Evolutionary conservation across 1,139 yeast genomes (phyloP).

Genomic region (Kodamaea sp.): DNA sequence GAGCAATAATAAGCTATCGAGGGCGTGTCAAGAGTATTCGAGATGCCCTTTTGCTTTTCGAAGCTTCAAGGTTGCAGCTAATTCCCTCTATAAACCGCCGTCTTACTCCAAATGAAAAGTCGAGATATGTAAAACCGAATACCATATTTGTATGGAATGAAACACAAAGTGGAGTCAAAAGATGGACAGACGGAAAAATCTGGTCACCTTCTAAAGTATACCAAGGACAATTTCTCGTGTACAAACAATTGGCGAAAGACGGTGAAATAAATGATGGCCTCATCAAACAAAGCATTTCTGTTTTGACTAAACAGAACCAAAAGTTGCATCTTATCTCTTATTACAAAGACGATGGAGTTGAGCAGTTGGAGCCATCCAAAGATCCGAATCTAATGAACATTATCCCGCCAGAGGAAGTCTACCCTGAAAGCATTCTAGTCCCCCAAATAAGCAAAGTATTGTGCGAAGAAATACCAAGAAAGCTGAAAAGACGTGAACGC

Average conservation of each 20-base stretch:
- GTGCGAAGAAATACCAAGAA: too few species aligned
- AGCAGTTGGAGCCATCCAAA: slow-evolving; percentile 14
- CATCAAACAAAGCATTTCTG: slow-evolving; percentile 58
- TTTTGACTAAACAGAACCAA: slow-evolving; percentile 49
- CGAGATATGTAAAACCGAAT: slow-evolving; percentile 52
- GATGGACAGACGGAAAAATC: slow-evolving; percentile 76
- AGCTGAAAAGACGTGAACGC: too few species aligned
- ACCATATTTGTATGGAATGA: slow-evolving; percentile 73
- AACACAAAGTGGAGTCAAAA: slow-evolving; percentile 65
- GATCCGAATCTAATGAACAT: slow-evolving; percentile 23
- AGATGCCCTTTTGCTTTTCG: slow-evolving; percentile 66
- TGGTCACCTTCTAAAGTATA: slow-evolving; percentile 72
- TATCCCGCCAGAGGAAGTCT: slow-evolving; percentile 16
- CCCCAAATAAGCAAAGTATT: slow-evolving; percentile 3
- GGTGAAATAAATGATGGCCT: slow-evolving; percentile 44
- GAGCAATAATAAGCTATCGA: slow-evolving; percentile 64
- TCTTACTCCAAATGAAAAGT: slow-evolving; percentile 26
- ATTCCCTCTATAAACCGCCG: slow-evolving; percentile 63
- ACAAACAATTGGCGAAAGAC: slow-evolving; percentile 56
- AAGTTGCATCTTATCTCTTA: slow-evolving; percentile 61
- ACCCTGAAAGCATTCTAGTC: slow-evolving; percentile 8
- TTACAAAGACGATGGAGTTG: slow-evolving; percentile 5
- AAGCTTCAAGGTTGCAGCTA: slow-evolving; percentile 58
- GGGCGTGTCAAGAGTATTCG: slow-evolving; percentile 58
- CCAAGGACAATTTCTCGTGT: slow-evolving; percentile 58